phyloP scores from a whole-genome alignment of 2,329 filamentous ascomycete genomes.

The Ascochyta fabae region DNA sequence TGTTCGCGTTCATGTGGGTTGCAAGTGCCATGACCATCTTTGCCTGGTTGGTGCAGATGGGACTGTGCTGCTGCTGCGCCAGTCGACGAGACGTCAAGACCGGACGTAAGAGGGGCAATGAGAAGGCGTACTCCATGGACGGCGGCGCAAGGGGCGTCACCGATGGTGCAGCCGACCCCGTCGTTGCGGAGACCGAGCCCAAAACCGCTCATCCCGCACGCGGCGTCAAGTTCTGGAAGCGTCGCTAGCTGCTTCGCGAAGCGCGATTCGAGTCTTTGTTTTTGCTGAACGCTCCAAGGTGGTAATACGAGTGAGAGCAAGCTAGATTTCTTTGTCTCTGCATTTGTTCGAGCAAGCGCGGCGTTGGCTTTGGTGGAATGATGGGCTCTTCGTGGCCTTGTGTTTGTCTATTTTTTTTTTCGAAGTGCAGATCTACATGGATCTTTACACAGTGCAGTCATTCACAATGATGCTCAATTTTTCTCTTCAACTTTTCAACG shows the following conservation, averaged over 20 bases:
- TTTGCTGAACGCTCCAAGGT: neutral
- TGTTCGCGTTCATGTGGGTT: constrained; percentile 92
- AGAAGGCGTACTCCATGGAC: constrained; percentile 42
- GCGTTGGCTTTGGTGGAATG: constrained; percentile 12
- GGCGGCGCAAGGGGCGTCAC: constrained; percentile 1
- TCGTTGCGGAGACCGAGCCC: neutral
- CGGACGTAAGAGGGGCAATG: constrained; percentile 54
- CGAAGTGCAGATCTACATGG: neutral
- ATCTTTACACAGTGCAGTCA: neutral
- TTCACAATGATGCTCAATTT: neutral
- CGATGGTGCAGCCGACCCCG: constrained; percentile 7
- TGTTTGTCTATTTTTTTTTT: neutral
- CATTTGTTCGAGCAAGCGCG: constrained; percentile 14
- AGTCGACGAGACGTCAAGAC: constrained; percentile 60
- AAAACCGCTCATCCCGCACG: constrained; percentile 8
- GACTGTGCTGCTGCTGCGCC: constrained; percentile 79
- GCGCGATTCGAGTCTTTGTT: neutral
- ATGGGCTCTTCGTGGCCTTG: neutral
- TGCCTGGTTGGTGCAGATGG: constrained; percentile 73
- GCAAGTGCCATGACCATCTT: constrained; percentile 70
- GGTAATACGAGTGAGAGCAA: neutral
- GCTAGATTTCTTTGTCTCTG: constrained; percentile 7
- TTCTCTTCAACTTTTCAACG: neutral
- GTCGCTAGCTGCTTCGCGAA: constrained; percentile 10
- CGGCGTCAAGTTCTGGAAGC: constrained; percentile 20